Base-by-base conservation (phyloP, 2,329 filamentous ascomycete genomes). In the Fusarium sp. region DNA sequence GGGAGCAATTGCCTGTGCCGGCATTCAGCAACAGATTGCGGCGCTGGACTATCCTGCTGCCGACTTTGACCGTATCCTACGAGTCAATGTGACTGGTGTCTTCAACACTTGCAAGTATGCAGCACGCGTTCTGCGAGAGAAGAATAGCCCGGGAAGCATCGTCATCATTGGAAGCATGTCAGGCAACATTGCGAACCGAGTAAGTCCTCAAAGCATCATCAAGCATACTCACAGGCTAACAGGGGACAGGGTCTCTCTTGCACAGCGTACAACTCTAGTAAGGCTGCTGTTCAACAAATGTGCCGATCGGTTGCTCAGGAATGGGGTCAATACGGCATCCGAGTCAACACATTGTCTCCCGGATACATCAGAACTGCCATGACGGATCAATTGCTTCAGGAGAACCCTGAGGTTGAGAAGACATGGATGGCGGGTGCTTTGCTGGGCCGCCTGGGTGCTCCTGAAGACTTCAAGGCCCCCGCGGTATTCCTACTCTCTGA, bases 91-190 rank as follows among this genome's bases (percentile, higher is more conserved):
- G 74, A 92, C 87, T 54, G 92, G 92, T n/a, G 89, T 88, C 31
- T 91, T 91, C 81, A 85, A 91, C 80, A 92, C 91, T 77, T 91
- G 91, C 66, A 91, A 92, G 82, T 90, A 91, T 64, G 89, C 91
- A 31, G 92, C 91, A 57, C 85, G 88, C 68, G 87, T 91, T 41
- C 78, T 88, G 73, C 80, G 82, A n/a, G 79, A 82, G 53, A 81
- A 80, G 50, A 80, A 82, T 13, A 79, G 75, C 1, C 79, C 81
- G 4, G 86, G 86, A 1, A 87, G 83, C 65, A 86, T 88, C 50
- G 84, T 87, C 18, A 82, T 88, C 65, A 86, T 88, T 64, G 82
- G 83, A 7, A 85, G 82, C 54, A 87, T 87, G 85, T 84, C 81
- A 7, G 86, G 85, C 20, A 81, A 84, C 58, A 83, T 87, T 65